phyloP scores from a whole-genome alignment of 345 rosid species.

The Bruguiera gymnorhiza region DNA sequence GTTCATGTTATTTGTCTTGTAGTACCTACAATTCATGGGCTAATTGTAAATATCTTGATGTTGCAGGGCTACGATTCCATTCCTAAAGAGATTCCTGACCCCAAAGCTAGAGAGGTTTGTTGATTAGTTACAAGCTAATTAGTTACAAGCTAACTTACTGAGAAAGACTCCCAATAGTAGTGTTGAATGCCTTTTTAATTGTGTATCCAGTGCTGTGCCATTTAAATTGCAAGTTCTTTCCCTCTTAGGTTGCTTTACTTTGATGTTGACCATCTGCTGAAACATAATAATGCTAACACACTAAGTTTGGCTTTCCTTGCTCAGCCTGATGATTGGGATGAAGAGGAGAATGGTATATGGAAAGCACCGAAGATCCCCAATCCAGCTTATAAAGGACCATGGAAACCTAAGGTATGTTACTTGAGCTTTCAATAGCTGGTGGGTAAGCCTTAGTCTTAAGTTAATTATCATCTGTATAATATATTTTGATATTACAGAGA shows the following conservation, averaged over 20 bases:
- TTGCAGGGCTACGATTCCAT: conserved; percentile 45
- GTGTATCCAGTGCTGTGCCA: background rate
- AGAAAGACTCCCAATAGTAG: background rate
- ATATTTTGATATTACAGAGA: conserved; percentile 40
- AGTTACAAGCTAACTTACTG: background rate
- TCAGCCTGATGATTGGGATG: conserved; percentile 49
- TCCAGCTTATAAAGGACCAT: conserved; percentile 48
- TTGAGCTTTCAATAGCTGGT: background rate
- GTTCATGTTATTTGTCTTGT: background rate
- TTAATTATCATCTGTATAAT: background rate
- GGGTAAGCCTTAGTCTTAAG: conserved; percentile 2
- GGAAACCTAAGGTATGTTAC: conserved; percentile 38
- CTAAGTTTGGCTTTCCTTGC: background rate
- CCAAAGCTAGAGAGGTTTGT: conserved; percentile 41
- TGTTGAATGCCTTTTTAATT: background rate
- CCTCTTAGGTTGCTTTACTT: background rate
- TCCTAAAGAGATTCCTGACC: conserved; percentile 42
- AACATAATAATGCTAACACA: background rate
- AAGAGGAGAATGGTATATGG: conserved; percentile 47
- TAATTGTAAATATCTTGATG: background rate
- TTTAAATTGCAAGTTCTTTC: background rate
- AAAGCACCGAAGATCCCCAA: conserved; percentile 40
- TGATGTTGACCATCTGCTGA: background rate
- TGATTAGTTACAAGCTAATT: background rate
- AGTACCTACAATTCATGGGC: background rate